phyloP scores from a whole-genome alignment of 257 asterid species.

The Nicotiana paniculata region DNA sequence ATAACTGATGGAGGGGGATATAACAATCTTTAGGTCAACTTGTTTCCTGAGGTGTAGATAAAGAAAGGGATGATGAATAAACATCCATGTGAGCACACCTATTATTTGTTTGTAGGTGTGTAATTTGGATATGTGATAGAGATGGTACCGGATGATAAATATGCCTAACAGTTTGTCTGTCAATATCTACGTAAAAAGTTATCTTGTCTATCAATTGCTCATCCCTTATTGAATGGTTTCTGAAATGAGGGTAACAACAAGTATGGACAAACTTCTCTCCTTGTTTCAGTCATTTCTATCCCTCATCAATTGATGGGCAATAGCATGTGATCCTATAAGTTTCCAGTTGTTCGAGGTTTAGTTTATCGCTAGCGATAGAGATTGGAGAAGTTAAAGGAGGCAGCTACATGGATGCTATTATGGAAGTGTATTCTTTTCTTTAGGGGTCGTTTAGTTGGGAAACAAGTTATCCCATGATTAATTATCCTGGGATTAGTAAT shows the following conservation, averaged over 20 bases:
- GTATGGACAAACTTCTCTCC: neutral
- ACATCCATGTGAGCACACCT: neutral
- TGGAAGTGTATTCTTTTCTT: neutral
- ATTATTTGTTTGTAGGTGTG: neutral
- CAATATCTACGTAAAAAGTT: neutral
- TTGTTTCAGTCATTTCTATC: neutral
- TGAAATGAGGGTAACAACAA: neutral
- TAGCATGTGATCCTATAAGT: neutral
- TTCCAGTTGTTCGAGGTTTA: neutral
- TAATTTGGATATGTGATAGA: neutral
- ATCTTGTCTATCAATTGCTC: neutral
- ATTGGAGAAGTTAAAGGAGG: neutral
- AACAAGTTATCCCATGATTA: too few relatives aligned
- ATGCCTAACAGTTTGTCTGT: neutral
- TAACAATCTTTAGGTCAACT: neutral
- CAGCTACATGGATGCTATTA: neutral
- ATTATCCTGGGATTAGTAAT: too few relatives aligned
- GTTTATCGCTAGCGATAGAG: neutral
- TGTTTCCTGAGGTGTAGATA: neutral
- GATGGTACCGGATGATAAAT: neutral
- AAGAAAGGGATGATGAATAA: neutral
- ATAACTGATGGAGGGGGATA: neutral
- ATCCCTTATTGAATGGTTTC: neutral
- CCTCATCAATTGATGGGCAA: neutral
- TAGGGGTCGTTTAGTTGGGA: too few relatives aligned